These are phyloP conservation scores for Stenocarpella maydis DNA, from an alignment of 2,329 filamentous ascomycete genomes.

Conservation along the genomic window DNA sequence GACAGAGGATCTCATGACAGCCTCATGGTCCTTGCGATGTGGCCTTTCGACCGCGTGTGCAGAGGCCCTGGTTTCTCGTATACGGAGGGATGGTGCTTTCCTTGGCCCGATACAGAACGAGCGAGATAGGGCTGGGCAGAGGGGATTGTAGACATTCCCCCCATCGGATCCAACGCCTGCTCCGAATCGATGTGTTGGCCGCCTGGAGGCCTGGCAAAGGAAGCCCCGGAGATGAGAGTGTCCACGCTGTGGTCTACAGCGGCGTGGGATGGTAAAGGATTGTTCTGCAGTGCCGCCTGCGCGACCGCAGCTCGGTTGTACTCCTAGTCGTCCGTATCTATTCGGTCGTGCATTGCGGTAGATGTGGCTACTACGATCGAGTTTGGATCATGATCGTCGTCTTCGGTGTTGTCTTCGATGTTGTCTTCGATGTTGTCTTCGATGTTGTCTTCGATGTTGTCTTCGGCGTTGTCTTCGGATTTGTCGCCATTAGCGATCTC, in stretches of 20 bases:
- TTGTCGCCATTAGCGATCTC: constrained; percentile 22
- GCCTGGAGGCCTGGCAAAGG: neutral
- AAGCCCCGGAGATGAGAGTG: neutral
- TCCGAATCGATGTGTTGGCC: neutral
- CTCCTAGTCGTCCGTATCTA: constrained; percentile 46
- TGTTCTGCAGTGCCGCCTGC: neutral
- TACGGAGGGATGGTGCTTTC: neutral
- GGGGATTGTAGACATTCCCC: neutral
- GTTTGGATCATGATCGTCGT: constrained; percentile 42
- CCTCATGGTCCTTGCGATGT: neutral
- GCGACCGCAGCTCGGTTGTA: neutral
- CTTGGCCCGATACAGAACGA: neutral
- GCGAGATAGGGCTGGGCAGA: neutral
- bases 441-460: constrained; percentile 38
- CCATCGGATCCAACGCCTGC: neutral
- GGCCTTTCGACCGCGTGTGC: neutral
- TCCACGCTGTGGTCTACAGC: neutral
- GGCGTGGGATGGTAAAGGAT: neutral
- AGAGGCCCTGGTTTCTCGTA: neutral
- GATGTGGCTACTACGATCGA: constrained; percentile 46
- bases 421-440: neutral
- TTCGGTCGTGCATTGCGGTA: constrained; percentile 42
- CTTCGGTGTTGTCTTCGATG: constrained; percentile 40
- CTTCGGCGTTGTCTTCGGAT: constrained; percentile 38
- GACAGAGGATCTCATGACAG: neutral